Base-by-base conservation (phyloP, 1,139 yeast species). In the Geotrichum macrosporum region DNA sequence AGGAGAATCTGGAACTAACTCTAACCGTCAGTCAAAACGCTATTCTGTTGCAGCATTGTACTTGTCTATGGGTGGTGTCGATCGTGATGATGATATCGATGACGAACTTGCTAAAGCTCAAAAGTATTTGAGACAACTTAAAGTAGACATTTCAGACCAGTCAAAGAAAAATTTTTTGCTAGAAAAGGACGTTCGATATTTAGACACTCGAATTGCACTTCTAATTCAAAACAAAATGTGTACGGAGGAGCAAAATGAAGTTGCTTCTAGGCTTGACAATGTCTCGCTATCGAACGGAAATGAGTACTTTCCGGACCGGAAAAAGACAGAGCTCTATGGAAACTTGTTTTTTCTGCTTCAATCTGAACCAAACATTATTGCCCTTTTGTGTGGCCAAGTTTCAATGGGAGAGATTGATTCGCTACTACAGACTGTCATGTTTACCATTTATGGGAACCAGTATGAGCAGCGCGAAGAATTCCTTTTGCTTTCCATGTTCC, bases 391-490 rank as follows among this genome's bases (percentile, higher is more conserved):
- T 46, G 56, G 66, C 13, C 56, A 59, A 18, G 68, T 68, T 10
- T 55, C 67, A 10, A 63, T 68, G 63, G 60, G 65, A 2, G 72
- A 69, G 47, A 67, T 69, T 32, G 73, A 69, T 50, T 62, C 67
- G 12, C 57, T 69, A 42, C 57, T 69, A 12, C 72, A 68, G 46
- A 69, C 71, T 1, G 71, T 69, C 51, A 69, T 69, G 72, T 69
- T 69, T 54, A 67, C 70, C n/a, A 64, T 69, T 44, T 69, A 65
- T 49, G 73, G 73, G 18, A 69, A 69, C 52, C 73, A 69, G 53
- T 68, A 69, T 54, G 72, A 68, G 47, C 68, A 67, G 47, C 63
- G 72, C 35, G 73, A 69, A 55, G 73, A 69, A 55, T 70, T 67
- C 48, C 55, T 69, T 40, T 51, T 68, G 42, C 56, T 69, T 46